Base-by-base conservation (phyloP, 176 grass and related monocot species). In the Carex kokanica region DNA sequence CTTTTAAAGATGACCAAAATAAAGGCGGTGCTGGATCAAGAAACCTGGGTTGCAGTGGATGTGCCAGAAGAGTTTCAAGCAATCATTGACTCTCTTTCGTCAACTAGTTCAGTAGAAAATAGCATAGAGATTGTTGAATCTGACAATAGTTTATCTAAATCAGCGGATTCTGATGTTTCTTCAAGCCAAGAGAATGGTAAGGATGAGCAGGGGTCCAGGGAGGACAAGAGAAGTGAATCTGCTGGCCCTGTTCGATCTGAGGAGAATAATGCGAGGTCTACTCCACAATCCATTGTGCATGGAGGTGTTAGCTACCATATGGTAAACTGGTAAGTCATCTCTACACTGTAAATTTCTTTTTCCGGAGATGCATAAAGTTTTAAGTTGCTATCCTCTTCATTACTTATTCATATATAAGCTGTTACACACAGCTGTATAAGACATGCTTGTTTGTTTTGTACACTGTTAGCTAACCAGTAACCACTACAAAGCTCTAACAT, bases 271-370 rank as follows among this genome's bases (percentile, higher is more conserved):
- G 55, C 66, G 57, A 92, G 69, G 81, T 82, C 90, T 78, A 54
- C 84, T 54, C 88, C 83, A 66, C 92, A 95, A 79, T 89, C 70
- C 18, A 93, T 99, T 86, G 84, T 92, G 54, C 88, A 89, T 93
- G 91, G 93, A 85, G 93, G 97, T 90, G 91, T 99, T 88, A 91
- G 91, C 55, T 99, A 99, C 86, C 93, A 99, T 87, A 99, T 99
- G 93, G 85, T 95, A 88, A 99, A 99, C 93, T 95, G 96, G 97
- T 99, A 88, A 96, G 97, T 95, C 88, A 88, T 88, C 82, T 88
- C 41, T 80, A 81, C 64, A 57, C 51, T 83, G 27, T 78, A 74
- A 23, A 11, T 72, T 78, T 21, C 11, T 82, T 21, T 82, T 38
- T 10, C 17, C 3, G 14, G 4, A 83, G 27, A 47, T 75, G 15